Percentiles rank a stretch among this genome's conserved stretches.
Evolutionary conservation across 2,329 filamentous ascomycete genomes (phyloP).

Genomic region (Graphilbum fragrans): DNA sequence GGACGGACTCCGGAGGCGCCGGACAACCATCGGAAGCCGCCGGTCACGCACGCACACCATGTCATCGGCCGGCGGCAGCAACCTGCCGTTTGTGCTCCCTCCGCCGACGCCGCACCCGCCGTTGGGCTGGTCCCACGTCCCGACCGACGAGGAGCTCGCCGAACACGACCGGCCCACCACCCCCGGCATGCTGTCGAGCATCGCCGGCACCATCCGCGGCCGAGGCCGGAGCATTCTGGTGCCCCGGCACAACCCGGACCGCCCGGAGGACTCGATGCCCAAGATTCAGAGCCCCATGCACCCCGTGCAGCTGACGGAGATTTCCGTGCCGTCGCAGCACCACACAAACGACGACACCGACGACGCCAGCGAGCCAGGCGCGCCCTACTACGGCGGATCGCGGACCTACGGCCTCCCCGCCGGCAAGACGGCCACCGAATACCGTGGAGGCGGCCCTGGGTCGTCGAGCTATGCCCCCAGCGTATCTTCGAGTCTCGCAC

Average conservation of each 20-base stretch:
- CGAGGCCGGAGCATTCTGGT: conserved; percentile 28
- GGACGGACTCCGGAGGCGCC: conserved; percentile 75
- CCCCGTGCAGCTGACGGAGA: conserved; percentile 51
- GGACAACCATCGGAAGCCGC: conserved; percentile 31
- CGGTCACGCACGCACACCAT: conserved; percentile 16
- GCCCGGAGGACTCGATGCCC: conserved; percentile 19
- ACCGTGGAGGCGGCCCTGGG: conserved; percentile 25
- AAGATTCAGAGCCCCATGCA: conserved; percentile 40
- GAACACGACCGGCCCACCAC: conserved; percentile 37
- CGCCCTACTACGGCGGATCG: conserved; percentile 19
- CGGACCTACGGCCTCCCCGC: conserved; percentile 38
- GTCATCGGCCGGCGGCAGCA: background rate
- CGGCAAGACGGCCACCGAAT: conserved; percentile 30
- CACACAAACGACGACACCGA: conserved; percentile 15
- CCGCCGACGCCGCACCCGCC: conserved; percentile 50
- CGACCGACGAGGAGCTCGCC: conserved; percentile 48
- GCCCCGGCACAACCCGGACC: conserved; percentile 25
- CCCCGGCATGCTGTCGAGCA: conserved; percentile 37
- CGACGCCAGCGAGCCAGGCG: conserved; percentile 25
- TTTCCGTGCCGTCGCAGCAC: conserved; percentile 37
- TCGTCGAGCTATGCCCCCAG: conserved; percentile 22
- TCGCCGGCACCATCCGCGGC: conserved; percentile 43
- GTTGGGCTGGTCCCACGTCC: conserved; percentile 78
- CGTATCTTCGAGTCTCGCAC: conserved; percentile 28
- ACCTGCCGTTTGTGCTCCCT: conserved; percentile 20